Evolutionary conservation across 257 asterid species (phyloP).

Genomic region (Solanum bukasovii): DNA sequence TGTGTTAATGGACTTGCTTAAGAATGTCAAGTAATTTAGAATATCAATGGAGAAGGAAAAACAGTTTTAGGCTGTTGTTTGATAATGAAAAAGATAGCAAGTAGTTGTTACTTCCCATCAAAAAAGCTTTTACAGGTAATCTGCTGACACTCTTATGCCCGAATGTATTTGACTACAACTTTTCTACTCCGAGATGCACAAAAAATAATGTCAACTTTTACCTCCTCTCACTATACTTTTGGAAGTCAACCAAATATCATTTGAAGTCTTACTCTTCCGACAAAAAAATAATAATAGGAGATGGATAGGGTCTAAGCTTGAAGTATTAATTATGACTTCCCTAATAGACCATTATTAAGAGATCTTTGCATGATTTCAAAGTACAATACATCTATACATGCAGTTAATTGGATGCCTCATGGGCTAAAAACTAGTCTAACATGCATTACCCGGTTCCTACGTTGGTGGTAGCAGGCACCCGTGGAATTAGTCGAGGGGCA

Average conservation of each 20-base stretch:
- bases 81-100: neutral
- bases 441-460: neutral
- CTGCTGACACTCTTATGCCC: neutral
- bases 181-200: neutral
- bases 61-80: neutral
- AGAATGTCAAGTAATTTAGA: neutral
- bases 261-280: neutral
- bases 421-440: neutral
- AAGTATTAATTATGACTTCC: neutral
- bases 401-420: neutral
- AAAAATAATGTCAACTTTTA: neutral
- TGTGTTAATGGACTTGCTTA: neutral
- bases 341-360: neutral
- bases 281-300: neutral
- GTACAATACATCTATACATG: neutral
- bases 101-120: neutral
- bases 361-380: neutral
- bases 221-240: neutral
- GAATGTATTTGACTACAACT: neutral
- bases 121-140: neutral
- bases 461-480: neutral
- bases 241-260: neutral
- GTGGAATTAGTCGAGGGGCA: neutral
- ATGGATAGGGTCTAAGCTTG: neutral
- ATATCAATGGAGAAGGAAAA: neutral